Evolutionary conservation across 2,329 filamentous ascomycete genomes (phyloP).

Genomic region (Neopestalotiopsis sp.): DNA sequence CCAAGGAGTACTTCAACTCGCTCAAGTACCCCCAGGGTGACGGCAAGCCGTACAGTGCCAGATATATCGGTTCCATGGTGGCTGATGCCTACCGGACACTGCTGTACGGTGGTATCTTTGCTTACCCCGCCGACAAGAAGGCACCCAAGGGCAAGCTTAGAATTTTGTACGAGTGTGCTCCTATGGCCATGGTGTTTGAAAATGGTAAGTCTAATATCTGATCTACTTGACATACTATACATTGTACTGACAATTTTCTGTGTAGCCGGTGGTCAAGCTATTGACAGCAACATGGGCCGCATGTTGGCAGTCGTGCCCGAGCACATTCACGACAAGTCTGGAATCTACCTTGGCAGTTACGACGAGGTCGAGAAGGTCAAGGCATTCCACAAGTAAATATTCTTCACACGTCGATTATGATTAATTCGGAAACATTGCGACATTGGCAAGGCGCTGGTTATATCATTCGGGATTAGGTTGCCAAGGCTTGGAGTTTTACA

Average conservation of each 20-base stretch:
- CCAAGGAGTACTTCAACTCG: constrained; percentile 86
- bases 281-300: constrained; percentile 88
- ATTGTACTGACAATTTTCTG: constrained; percentile 2
- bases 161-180: constrained; percentile 97
- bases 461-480: constrained; percentile 9
- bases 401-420: neutral
- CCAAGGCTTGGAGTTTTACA: constrained; percentile 7
- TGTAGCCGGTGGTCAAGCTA: constrained; percentile 85
- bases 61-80: constrained; percentile 98
- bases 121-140: constrained; percentile 97
- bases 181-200: constrained; percentile 99
- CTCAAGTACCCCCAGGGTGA: constrained; percentile 78
- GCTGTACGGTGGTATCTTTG: constrained; percentile 95
- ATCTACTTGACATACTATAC: neutral
- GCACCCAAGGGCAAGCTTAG: constrained; percentile 97
- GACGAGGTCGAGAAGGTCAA: constrained; percentile 98
- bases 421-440: neutral
- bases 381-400: constrained; percentile 67
- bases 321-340: constrained; percentile 92
- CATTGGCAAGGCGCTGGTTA: neutral
- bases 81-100: constrained; percentile 96
- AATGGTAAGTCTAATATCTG: constrained; percentile 70
- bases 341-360: constrained; percentile 94
- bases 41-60: constrained; percentile 89
- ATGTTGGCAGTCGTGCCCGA: constrained; percentile 91